These are phyloP conservation scores for Solanum rostratum DNA, from an alignment of 257 asterid genomes.

Conservation along the genomic window DNA sequence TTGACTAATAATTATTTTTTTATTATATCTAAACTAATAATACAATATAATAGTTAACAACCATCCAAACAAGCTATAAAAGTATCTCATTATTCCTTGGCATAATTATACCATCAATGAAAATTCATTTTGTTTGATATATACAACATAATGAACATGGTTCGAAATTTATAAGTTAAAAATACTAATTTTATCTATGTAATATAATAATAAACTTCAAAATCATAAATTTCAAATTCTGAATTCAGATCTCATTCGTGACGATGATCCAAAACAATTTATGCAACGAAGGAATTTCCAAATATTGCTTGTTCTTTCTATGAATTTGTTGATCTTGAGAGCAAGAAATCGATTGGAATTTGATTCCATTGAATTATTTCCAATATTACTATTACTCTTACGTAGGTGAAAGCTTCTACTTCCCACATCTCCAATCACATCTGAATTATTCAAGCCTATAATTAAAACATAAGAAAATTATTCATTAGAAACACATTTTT, in stretches of 20 bases:
- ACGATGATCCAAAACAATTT: background rate
- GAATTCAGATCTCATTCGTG: background rate
- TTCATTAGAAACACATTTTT: background rate
- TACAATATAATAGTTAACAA: background rate
- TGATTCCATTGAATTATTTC: background rate
- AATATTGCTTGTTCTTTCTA: background rate
- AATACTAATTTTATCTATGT: background rate
- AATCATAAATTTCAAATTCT: background rate
- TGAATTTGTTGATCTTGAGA: background rate
- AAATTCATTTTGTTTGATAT: background rate
- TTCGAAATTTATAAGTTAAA: background rate
- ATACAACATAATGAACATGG: background rate
- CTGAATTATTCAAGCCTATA: conserved; percentile 55
- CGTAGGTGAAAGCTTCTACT: conserved; percentile 60
- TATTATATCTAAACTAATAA: background rate
- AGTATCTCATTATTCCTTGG: background rate
- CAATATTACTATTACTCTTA: conserved; percentile 5
- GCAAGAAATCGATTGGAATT: background rate
- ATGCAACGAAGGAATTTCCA: background rate
- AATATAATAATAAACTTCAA: background rate
- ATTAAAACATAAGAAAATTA: background rate
- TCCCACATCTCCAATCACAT: conserved; percentile 56
- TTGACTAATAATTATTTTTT: background rate
- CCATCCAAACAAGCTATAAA: background rate
- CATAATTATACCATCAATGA: background rate